Conservation (phyloP, 768 basidiomycete species). For the Leccinum variicolor region DNA sequence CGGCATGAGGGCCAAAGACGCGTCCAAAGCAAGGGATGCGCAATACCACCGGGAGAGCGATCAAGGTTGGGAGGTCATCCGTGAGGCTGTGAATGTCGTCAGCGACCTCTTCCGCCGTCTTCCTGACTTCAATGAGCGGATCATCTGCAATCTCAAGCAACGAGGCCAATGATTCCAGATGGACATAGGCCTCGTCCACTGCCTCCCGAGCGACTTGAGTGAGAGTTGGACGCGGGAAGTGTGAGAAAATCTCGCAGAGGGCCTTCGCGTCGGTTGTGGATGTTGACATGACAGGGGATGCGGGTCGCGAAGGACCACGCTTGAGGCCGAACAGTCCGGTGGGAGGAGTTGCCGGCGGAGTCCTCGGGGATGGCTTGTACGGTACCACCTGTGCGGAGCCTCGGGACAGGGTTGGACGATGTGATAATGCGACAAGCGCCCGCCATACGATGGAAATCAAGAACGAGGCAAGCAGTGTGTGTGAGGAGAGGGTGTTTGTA, state of each 20-base stretch:
- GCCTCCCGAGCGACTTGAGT: conserved; percentile 70
- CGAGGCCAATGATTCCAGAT: conserved; percentile 51
- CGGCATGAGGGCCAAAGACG: conserved; percentile 1
- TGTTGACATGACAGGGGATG: conserved; percentile 50
- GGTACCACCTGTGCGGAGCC: conserved; percentile 35
- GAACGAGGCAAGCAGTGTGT: conserved; percentile 63
- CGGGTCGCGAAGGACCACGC: conserved; percentile 61
- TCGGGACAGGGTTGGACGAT: conserved; percentile 48
- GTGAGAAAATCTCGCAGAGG: conserved; percentile 56
- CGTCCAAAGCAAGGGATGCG: conserved; percentile 36
- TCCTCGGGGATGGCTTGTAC: conserved; percentile 36
- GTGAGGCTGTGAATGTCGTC: conserved; percentile 52
- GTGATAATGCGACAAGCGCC: conserved; percentile 64
- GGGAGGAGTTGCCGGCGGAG: conserved; percentile 55
- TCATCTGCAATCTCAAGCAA: conserved; percentile 52
- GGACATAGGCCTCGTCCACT: conserved; percentile 74
- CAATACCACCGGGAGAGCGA: conserved; percentile 68
- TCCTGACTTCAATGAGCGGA: conserved; percentile 24
- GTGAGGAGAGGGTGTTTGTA: conserved; percentile 49
- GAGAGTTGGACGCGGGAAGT: conserved; percentile 58
- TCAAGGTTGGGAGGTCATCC: conserved; percentile 66
- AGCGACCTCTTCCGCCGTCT: conserved; percentile 24
- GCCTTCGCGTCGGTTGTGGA: conserved; percentile 57
- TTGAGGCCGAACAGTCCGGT: conserved; percentile 62
- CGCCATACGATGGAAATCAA: conserved; percentile 76